phyloP scores from a whole-genome alignment of 306 rosid genomes.

The Quercus wislizeni region DNA sequence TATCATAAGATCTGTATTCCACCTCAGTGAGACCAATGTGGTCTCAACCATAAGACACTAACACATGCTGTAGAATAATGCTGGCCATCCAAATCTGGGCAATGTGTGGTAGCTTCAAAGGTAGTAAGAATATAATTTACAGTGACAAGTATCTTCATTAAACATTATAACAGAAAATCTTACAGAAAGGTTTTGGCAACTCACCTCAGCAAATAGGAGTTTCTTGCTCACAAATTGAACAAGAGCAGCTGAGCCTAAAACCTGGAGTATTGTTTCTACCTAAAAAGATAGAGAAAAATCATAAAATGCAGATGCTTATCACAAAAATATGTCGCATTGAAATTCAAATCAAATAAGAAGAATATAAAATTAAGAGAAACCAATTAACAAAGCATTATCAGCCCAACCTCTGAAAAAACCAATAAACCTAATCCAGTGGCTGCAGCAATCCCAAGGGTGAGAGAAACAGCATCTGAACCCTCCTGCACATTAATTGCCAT shows the following conservation, averaged over 20 bases:
- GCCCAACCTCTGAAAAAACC: slow-evolving; percentile 72
- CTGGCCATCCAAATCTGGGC: not conserved
- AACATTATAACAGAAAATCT: not conserved
- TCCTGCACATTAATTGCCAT: slow-evolving; percentile 51
- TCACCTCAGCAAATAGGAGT: slow-evolving; percentile 84
- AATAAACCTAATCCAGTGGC: slow-evolving; percentile 68
- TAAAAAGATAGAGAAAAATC: slow-evolving; percentile 20
- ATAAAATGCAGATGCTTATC: slow-evolving; percentile 6
- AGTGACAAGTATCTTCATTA: not conserved
- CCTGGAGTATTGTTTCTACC: slow-evolving; percentile 87
- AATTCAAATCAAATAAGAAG: not conserved
- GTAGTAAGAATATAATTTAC: not conserved
- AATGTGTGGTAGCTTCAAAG: not conserved
- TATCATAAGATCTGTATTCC: not conserved
- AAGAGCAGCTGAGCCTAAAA: slow-evolving; percentile 84
- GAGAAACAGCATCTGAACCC: slow-evolving; percentile 49
- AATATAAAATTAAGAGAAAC: not conserved
- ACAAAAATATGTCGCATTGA: not conserved
- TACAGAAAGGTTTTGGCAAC: slow-evolving; percentile 6
- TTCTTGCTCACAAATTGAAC: slow-evolving; percentile 81
- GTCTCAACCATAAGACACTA: not conserved
- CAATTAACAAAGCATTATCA: not conserved
- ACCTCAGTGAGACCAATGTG: not conserved
- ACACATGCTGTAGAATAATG: not conserved
- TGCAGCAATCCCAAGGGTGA: slow-evolving; percentile 66